Base-by-base conservation (phyloP, 2,329 filamentous ascomycete species). In the Pseudocercospora musae region DNA sequence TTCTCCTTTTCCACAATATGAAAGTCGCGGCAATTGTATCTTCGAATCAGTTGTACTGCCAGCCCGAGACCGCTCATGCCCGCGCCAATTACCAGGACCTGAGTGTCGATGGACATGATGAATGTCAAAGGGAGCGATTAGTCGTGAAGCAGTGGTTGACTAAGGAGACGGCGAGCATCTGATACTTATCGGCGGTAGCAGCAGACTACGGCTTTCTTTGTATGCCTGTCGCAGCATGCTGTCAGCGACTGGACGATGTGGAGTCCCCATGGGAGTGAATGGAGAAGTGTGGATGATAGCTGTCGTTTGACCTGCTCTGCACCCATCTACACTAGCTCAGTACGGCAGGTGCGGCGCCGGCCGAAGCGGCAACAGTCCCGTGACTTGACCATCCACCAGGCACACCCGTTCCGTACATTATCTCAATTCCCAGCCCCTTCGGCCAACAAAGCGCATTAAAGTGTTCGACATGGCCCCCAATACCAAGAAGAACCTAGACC, bases 81-180 rank as follows among this genome's bases (percentile, higher is more conserved):
- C n/a, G 79, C 80, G n/a, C 80, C 81, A 42, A 82, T 80, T 49
- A 82, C 80, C 27, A 82, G 74, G 59, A 82, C 76, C 66, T 82
- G 79, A 2, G 76, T 78, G 64, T 80, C 77, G 57, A 77, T 70
- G 31, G 73, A 72, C 73, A 77, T 58, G 56, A 57, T 65, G 27
- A 25, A 46, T 6, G 7, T 7, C 1, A 27, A 44, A 15, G 9
- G 29, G 18, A 18, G 18, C 25, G 20, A 13, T n/a, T 20, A 10
- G 48, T 23, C 13, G 7, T 25, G 57, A 20, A 52, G n/a, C 40
- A 25, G 18, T 23, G 37, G 13, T 33, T 8, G 40, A 21, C 56
- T 18, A 52, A 31, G 25, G 25, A 40, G 59, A 58, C 21, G 4
- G 49, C 10, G 15, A 15, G 42, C 11, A 21, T 18, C 5, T 40